Evolutionary conservation across 2,329 filamentous ascomycete species (phyloP).

Genomic region (Macroventuria anomochaeta): DNA sequence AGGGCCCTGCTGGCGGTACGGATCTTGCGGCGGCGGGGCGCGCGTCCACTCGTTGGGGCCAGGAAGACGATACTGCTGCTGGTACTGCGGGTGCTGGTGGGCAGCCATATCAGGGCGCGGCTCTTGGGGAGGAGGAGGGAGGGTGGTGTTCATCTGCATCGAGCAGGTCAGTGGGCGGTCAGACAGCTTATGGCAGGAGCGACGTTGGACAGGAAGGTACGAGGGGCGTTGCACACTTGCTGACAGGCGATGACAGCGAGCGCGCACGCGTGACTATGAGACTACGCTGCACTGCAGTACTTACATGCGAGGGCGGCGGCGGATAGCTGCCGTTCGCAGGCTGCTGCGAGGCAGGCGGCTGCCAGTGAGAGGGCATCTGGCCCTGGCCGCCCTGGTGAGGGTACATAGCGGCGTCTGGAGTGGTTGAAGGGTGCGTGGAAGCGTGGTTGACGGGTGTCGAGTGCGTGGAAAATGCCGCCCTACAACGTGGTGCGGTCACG

Average conservation of each 20-base stretch:
- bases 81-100: slow-evolving; percentile 53
- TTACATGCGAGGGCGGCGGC: slow-evolving; percentile 45
- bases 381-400: slow-evolving; percentile 47
- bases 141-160: slow-evolving; percentile 40
- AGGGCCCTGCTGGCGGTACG: slow-evolving; percentile 44
- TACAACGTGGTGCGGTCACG: slow-evolving; percentile 36
- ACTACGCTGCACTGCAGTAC: slow-evolving; percentile 18
- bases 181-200: slow-evolving; percentile 18
- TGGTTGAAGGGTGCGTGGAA: background rate
- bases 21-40: slow-evolving; percentile 48
- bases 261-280: slow-evolving; percentile 1
- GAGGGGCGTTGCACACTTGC: slow-evolving; percentile 9
- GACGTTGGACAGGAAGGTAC: background rate
- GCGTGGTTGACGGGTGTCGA: slow-evolving; percentile 11
- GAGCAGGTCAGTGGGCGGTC: slow-evolving; percentile 29
- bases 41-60: slow-evolving; percentile 56
- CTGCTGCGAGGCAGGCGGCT: slow-evolving; percentile 43
- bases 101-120: slow-evolving; percentile 55
- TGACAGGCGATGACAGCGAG: slow-evolving; percentile 3
- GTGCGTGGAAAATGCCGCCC: slow-evolving; percentile 18
- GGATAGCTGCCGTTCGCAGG: slow-evolving; percentile 47
- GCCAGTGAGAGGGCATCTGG: slow-evolving; percentile 49
- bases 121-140: slow-evolving; percentile 45
- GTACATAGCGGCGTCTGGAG: slow-evolving; percentile 35
- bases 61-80: slow-evolving; percentile 56